Base-by-base conservation (phyloP, 352 stramenopile species). In the Phytophthora vignae region DNA sequence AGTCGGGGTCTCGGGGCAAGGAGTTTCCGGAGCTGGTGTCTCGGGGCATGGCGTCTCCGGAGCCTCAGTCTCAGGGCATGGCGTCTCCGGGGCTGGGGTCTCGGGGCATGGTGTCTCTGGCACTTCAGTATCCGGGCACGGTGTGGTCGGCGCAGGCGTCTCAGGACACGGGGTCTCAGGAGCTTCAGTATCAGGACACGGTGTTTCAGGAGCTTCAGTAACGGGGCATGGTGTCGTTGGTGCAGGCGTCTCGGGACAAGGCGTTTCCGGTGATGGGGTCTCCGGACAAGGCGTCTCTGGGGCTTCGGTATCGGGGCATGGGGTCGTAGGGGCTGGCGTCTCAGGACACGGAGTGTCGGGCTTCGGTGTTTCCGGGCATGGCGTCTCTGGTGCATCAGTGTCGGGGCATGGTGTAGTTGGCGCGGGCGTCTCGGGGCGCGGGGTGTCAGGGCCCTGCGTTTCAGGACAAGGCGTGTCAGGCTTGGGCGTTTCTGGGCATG, bases 311-410 rank as follows among this genome's bases (percentile, higher is more conserved):
- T 68, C 52, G 54, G 61, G 61, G 17, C 52, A 61, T 14, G 61
- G 61, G 10, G 61, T 68, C 0, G 46, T n/a, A 1, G 59, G 59
- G 0, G n/a, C 4, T 9, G 59, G 27, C 9, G 59, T 66, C 21
- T 66, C 59, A 1, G 60, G 60, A 17, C 49, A 67, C 10, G 60
- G 60, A 4, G 60, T 67, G 4, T 59, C 50, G 1, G 60, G 60
- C 2, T 15, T 29, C 9, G 60, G 49, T 9, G 60, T 67, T 14
- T 48, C 44, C 1, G 60, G 60, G 8, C 42, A 55, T 10, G 49
- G 52, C 0, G 52, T 58, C 2, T 58, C 52, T 8, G 52, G 52
- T 29, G 25, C 25, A 29, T 29, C 25, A 29, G 25, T 29, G 25
- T 29, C 25, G 25, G 25, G 25, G 25, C 25, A 29, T 29, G 25